Conservation (phyloP, 179 eudicot genomes). For the Heliamphora pulchella region DNA sequence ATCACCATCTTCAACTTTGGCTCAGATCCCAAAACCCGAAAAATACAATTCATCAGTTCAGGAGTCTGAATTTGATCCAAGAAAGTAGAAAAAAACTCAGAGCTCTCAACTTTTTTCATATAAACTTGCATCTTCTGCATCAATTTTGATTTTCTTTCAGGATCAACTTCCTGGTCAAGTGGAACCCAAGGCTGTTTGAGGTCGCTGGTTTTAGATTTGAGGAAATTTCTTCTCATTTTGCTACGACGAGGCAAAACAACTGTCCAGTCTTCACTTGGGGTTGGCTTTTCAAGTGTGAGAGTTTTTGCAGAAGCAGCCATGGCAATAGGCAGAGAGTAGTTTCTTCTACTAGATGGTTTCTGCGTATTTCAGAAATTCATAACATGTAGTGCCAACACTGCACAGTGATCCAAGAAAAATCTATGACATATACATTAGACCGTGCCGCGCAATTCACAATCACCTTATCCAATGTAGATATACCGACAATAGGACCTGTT, state of each 20-base stretch:
- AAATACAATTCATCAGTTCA: conserved; percentile 30
- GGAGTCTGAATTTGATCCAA: conserved; percentile 42
- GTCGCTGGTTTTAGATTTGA: conserved; percentile 20
- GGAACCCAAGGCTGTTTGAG: conserved; percentile 41
- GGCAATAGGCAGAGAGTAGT: neutral
- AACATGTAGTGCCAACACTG: neutral
- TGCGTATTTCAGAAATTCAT: neutral
- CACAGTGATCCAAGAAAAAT: neutral
- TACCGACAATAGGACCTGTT: no score
- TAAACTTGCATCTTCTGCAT: conserved; percentile 44
- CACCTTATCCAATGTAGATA: no score
- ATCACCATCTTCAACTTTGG: conserved; percentile 68
- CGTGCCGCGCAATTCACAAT: no score
- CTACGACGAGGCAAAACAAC: conserved; percentile 57
- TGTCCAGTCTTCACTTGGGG: conserved; percentile 45
- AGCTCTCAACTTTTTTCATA: conserved; percentile 47
- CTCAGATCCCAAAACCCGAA: conserved; percentile 39
- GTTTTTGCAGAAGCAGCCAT: conserved; percentile 42
- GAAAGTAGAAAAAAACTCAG: conserved; percentile 47
- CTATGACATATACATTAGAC: no score
- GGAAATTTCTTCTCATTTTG: conserved; percentile 31
- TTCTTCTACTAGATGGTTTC: neutral
- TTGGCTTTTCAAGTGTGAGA: conserved; percentile 22
- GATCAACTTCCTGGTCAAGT: conserved; percentile 32
- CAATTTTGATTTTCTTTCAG: conserved; percentile 41